phyloP scores from a whole-genome alignment of 495 filamentous ascomycete species.

The Extremus antarcticus region DNA sequence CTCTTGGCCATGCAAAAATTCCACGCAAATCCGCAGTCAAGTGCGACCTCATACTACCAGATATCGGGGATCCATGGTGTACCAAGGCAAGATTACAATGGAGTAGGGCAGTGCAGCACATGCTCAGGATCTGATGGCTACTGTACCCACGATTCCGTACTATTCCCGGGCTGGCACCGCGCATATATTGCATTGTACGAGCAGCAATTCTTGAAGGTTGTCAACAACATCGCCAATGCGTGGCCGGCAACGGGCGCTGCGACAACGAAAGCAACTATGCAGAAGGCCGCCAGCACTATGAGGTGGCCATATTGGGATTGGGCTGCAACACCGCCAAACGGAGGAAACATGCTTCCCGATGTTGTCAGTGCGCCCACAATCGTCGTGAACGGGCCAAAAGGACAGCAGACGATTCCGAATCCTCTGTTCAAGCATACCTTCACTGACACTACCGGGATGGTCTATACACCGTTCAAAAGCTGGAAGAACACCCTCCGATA shows the following conservation, averaged over 20 bases:
- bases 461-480: constrained; percentile 14
- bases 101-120: constrained; percentile 14
- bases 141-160: constrained; percentile 33
- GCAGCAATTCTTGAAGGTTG: constrained; percentile 19
- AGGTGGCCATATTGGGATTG: constrained; percentile 24
- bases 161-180: constrained; percentile 38
- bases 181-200: constrained; percentile 28
- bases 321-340: constrained; percentile 14
- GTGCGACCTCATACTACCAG: constrained; percentile 24
- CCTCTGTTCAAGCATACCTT: constrained; percentile 22
- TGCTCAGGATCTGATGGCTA: constrained; percentile 24
- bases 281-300: constrained; percentile 14
- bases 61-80: constrained; percentile 27
- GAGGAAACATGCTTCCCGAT: constrained; percentile 8
- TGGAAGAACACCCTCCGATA: constrained; percentile 22
- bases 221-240: constrained; percentile 13
- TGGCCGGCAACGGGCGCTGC: constrained; percentile 2
- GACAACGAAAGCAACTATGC: constrained; percentile 10
- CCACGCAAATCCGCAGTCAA: constrained; percentile 18
- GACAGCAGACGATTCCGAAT: constrained; percentile 15
- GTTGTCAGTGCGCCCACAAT: constrained; percentile 6
- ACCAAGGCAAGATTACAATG: constrained; percentile 14
- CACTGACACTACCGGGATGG: constrained; percentile 9
- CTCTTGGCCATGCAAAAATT: constrained; percentile 24
- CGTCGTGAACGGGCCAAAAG: constrained; percentile 13